Evolutionary conservation across 352 stramenopile genomes (phyloP).

Genomic region (Pythium rishiriense): DNA sequence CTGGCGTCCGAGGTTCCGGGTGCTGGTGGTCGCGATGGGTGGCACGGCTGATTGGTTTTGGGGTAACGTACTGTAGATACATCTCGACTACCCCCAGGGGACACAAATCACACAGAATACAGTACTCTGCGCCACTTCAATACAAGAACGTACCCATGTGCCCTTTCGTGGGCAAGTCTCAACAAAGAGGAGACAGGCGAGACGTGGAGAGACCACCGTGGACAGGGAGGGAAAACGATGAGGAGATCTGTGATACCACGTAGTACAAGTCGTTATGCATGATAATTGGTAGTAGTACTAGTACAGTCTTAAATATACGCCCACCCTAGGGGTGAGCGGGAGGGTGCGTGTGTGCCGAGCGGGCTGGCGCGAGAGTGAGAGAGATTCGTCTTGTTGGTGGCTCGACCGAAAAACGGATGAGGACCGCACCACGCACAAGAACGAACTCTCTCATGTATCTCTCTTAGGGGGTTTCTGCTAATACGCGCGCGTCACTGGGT

Average conservation of each 20-base stretch:
- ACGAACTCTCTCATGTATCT: constrained; percentile 28
- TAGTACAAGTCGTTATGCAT: not conserved
- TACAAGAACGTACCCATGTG: not conserved
- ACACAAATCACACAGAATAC: not conserved
- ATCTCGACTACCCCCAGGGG: not conserved
- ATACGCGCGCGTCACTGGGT: not conserved
- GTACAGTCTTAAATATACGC: constrained; percentile 11
- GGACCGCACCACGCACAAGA: constrained; percentile 11
- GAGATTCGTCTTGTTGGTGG: constrained; percentile 29
- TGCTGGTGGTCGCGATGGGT: constrained; percentile 9
- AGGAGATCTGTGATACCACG: too few species aligned
- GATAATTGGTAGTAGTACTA: constrained; percentile 9
- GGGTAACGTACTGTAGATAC: constrained; percentile 6
- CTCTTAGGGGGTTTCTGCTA: constrained; percentile 9
- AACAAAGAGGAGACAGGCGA: not conserved
- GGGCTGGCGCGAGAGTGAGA: constrained; percentile 26
- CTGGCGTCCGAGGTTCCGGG: not conserved
- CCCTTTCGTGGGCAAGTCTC: not conserved
- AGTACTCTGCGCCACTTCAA: not conserved
- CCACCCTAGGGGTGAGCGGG: not conserved
- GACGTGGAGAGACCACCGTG: not conserved
- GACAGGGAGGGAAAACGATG: too few species aligned
- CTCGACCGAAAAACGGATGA: constrained; percentile 20
- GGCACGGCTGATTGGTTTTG: constrained; percentile 17
- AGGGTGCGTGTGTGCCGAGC: too few species aligned